Conservation (phyloP, 2,329 filamentous ascomycete genomes). For the Penicillium sp. region DNA sequence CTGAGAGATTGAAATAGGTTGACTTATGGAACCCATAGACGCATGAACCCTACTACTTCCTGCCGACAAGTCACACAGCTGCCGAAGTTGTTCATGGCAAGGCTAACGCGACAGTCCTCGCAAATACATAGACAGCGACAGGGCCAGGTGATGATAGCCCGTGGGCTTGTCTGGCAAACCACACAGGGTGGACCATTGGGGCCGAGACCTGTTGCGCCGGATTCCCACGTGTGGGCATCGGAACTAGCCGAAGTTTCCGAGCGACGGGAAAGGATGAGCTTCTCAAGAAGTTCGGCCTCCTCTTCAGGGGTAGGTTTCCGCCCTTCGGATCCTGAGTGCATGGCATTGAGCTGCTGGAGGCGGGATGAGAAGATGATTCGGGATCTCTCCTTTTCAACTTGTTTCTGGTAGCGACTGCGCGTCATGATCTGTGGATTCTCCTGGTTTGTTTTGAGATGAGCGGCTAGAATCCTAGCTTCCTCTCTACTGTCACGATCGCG, state of each 20-base stretch:
- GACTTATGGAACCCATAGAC: slow-evolving; percentile 76
- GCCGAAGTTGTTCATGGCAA: slow-evolving; percentile 96
- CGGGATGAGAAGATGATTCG: slow-evolving; percentile 60
- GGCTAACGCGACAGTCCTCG: slow-evolving; percentile 87
- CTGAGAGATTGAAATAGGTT: neutral
- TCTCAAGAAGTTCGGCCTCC: slow-evolving; percentile 59
- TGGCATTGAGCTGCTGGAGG: slow-evolving; percentile 28
- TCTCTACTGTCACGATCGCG: slow-evolving; percentile 72
- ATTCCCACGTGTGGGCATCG: slow-evolving; percentile 56
- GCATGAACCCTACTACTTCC: slow-evolving; percentile 83
- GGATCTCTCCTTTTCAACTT: slow-evolving; percentile 66
- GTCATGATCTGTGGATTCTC: slow-evolving; percentile 67
- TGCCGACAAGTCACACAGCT: slow-evolving; percentile 93
- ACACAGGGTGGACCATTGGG: slow-evolving; percentile 80
- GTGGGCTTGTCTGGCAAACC: slow-evolving; percentile 81
- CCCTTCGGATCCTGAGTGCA: slow-evolving; percentile 18
- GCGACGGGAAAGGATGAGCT: slow-evolving; percentile 57
- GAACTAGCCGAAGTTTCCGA: slow-evolving; percentile 27
- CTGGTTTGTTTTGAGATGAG: slow-evolving; percentile 64
- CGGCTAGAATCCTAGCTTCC: slow-evolving; percentile 76
- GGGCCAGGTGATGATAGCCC: slow-evolving; percentile 92
- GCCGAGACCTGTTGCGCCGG: slow-evolving; percentile 71
- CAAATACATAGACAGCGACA: slow-evolving; percentile 92
- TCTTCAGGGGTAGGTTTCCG: slow-evolving; percentile 48
- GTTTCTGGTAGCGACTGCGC: slow-evolving; percentile 69